These are phyloP conservation scores for Aristolochia fimbriata DNA, from an alignment of 164 flowering plant genomes.

Conservation along the genomic window DNA sequence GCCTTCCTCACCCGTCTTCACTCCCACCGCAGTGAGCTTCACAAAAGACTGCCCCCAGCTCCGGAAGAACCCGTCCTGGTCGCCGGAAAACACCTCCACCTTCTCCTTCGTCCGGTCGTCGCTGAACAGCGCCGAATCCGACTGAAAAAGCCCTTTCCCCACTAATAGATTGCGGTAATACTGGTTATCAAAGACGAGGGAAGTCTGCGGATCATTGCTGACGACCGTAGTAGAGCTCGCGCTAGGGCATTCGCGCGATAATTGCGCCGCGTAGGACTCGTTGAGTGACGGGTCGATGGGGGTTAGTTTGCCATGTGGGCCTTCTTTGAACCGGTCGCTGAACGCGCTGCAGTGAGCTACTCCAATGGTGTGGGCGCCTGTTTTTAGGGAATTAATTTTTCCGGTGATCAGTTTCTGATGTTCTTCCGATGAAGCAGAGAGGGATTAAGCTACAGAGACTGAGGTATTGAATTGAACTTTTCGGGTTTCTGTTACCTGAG, in stretches of 20 bases:
- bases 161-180: slow-evolving; percentile 45
- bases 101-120: slow-evolving; percentile 38
- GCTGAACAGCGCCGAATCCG: slow-evolving; percentile 48
- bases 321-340: slow-evolving; percentile 45
- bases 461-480: neutral
- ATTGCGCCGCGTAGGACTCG: slow-evolving; percentile 34
- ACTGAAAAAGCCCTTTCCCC: slow-evolving; percentile 56
- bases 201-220: slow-evolving; percentile 48
- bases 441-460: neutral
- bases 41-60: slow-evolving; percentile 56
- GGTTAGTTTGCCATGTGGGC: slow-evolving; percentile 40
- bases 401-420: no score
- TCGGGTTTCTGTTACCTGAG: slow-evolving; percentile 37
- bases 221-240: slow-evolving; percentile 34
- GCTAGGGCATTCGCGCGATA: slow-evolving; percentile 40
- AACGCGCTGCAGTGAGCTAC: slow-evolving; percentile 62
- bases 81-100: slow-evolving; percentile 37
- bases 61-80: slow-evolving; percentile 39
- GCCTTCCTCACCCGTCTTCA: slow-evolving; percentile 52
- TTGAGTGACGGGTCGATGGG: slow-evolving; percentile 48
- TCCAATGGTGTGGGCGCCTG: slow-evolving; percentile 86
- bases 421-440: no score
- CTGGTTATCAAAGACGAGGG: slow-evolving; percentile 51
- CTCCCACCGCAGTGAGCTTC: slow-evolving; percentile 50
- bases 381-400: slow-evolving; percentile 2